Conservation (phyloP, 768 basidiomycete species). For the Goffeauzyma gilvescens region DNA sequence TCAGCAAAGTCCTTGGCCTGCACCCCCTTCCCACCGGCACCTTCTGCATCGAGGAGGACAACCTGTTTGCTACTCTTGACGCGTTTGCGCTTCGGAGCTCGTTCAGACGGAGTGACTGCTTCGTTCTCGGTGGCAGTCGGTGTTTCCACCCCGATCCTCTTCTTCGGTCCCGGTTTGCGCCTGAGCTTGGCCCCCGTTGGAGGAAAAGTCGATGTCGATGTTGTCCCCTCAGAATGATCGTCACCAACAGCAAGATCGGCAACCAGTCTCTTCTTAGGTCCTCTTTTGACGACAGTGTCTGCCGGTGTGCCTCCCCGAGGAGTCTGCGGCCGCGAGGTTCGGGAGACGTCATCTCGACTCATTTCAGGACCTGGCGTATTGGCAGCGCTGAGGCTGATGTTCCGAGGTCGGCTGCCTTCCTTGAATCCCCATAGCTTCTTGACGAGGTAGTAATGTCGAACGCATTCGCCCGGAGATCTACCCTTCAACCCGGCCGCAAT, state of each 20-base stretch:
- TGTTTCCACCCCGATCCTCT: not conserved
- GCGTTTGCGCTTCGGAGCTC: too few species aligned
- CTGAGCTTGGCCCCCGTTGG: not conserved
- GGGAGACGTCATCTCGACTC: too few species aligned
- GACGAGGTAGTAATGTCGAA: slow-evolving; percentile 77
- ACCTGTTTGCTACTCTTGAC: too few species aligned
- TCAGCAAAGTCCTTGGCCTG: too few species aligned
- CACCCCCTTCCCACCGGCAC: too few species aligned
- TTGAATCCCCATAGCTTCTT: slow-evolving; percentile 41
- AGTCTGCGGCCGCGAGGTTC: not conserved
- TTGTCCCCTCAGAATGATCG: not conserved
- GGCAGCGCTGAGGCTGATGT: not conserved
- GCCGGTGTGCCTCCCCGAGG: not conserved
- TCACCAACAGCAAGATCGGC: too few species aligned
- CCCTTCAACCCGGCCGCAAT: slow-evolving; percentile 58
- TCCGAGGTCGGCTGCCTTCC: not conserved
- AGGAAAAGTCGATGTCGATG: not conserved
- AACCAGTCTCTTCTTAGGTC: not conserved
- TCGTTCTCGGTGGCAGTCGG: not conserved
- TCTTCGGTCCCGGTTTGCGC: slow-evolving; percentile 1
- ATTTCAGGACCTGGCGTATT: not conserved
- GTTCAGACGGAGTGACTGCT: not conserved
- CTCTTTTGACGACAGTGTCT: not conserved
- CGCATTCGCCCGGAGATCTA: slow-evolving; percentile 70
- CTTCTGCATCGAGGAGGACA: too few species aligned